phyloP scores from a whole-genome alignment of 768 basidiomycete species.

The Leucocoprinus leucothites region DNA sequence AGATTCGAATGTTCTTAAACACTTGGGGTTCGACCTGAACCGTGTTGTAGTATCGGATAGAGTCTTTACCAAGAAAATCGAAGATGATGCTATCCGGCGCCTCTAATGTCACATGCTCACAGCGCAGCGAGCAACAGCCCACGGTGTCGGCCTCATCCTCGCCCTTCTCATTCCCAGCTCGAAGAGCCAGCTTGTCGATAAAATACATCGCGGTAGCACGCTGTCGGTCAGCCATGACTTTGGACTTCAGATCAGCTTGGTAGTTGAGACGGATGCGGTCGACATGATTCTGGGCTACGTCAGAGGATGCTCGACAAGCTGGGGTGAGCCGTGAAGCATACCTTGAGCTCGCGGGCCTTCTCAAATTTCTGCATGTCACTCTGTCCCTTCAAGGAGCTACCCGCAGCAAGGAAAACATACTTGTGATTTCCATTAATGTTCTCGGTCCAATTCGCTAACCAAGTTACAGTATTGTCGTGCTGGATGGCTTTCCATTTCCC shows the following conservation, averaged over 20 bases:
- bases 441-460: slow-evolving; percentile 99
- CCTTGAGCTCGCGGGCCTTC: slow-evolving; percentile 95
- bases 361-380: slow-evolving; percentile 98
- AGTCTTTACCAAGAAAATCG: slow-evolving; percentile 99
- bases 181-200: slow-evolving; percentile 94
- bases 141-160: slow-evolving; percentile 99
- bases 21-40: slow-evolving; percentile 89
- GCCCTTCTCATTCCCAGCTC: slow-evolving; percentile 99
- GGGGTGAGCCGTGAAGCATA: slow-evolving; percentile 23
- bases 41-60: slow-evolving; percentile 93
- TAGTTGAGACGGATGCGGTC: slow-evolving; percentile 91
- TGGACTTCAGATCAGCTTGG: slow-evolving; percentile 75
- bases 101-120: slow-evolving; percentile 92
- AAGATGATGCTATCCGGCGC: slow-evolving; percentile 87
- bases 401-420: slow-evolving; percentile 98
- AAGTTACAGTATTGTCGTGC: slow-evolving; percentile 96
- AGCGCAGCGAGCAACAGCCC: slow-evolving; percentile 96
- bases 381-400: slow-evolving; percentile 96
- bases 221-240: slow-evolving; percentile 93
- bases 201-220: slow-evolving; percentile 99
- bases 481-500: slow-evolving; percentile 87
- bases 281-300: slow-evolving; percentile 68
- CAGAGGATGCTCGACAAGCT: background rate
- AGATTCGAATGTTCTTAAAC: slow-evolving; percentile 97
- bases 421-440: slow-evolving; percentile 95